Evolutionary conservation across 257 asterid species (phyloP), one percentile per base, ranked within the genome.

Genomic region (Solanum phureja): DNA sequence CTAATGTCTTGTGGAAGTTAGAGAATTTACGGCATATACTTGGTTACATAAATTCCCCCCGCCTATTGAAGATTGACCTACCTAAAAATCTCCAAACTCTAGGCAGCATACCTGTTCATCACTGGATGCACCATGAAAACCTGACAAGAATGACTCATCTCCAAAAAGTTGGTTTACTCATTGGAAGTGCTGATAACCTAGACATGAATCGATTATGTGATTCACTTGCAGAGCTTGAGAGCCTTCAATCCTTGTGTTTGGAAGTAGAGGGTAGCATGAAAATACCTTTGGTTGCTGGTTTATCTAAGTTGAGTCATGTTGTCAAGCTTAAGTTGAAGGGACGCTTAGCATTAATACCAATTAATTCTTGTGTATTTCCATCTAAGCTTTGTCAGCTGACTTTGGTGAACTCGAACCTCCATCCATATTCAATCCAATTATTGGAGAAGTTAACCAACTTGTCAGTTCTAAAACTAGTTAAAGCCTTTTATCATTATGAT

Each of bases 1-100:
- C 92, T 3, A 66, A 83, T 29, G 71, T 88, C 3, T 74, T 88
- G n/a, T 83, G 89, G 89, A 87, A 83, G 72, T 27, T 88, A 83
- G 64, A 49, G 13, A 34, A 40, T 34, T 34, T 90, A 16, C 85
- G 74, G 24, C 89, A 88, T 68, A 42, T 86, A 7, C 24, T 88
- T 77, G 79, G 88, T 10, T 46, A 72, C 3, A 44, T 83, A 11
- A 5, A 35, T 8, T 49, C 49, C 66, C 3, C n/a, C 11, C 2
- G 6, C 2, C 37, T 37, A 60, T 42, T 86, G 87, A 73, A 29
- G 85, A 34, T 88, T 4, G 62, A 86, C 58, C 8, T 7, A 3
- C 79, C 52, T 5, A 27, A 74, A 38, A 83, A 90, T 82, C 90
- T 90, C 49, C 87, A 83, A 14, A 88, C 89, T 7, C 74, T 90